Evolutionary conservation across 2,329 filamentous ascomycete species (phyloP).

Genomic region (Meredithiella fracta): DNA sequence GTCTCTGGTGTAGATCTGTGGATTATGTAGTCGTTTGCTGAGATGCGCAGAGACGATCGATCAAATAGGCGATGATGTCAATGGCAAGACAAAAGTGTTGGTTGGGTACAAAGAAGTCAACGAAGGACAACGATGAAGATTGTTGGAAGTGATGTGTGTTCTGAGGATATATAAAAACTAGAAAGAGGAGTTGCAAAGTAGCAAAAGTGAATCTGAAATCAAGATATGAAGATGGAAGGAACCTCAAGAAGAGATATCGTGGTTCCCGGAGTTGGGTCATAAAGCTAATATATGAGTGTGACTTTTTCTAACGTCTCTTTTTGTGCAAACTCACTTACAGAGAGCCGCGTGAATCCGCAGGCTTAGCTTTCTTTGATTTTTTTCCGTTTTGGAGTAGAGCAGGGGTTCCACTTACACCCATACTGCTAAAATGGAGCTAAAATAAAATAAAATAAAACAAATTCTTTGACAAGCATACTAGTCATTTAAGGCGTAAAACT

Average conservation of each 20-base stretch:
- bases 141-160: too few species aligned
- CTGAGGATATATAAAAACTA: neutral
- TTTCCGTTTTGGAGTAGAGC: neutral
- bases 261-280: neutral
- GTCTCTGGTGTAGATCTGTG: neutral
- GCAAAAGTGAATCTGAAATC: neutral
- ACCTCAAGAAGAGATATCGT: neutral
- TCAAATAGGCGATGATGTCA: neutral
- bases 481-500: neutral
- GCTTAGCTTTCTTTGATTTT: neutral
- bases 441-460: too few species aligned
- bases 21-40: neutral
- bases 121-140: too few species aligned
- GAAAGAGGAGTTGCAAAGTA: neutral
- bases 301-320: neutral
- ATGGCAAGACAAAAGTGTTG: neutral
- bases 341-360: neutral
- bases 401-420: neutral
- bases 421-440: neutral
- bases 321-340: neutral
- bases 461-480: neutral
- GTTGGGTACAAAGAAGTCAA: too few species aligned
- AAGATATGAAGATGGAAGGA: neutral
- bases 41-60: neutral
- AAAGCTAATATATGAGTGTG: neutral